phyloP scores from a whole-genome alignment of 495 filamentous ascomycete genomes.

The Barbatosphaeria neglecta region DNA sequence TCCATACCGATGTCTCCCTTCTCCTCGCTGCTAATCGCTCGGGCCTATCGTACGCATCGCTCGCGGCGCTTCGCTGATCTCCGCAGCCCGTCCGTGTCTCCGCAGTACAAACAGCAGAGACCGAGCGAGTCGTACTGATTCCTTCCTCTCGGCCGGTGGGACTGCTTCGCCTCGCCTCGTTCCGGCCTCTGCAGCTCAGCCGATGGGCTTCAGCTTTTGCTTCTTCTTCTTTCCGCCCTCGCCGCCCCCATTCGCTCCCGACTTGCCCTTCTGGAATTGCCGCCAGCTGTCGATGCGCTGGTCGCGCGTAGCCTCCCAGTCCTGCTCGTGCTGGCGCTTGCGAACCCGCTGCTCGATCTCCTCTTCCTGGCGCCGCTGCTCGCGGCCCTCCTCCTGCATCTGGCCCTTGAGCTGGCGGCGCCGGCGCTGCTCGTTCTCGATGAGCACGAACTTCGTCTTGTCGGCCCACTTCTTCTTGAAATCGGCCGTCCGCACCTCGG shows the following conservation, averaged over 20 bases:
- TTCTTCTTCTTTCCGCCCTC: slow-evolving; percentile 95
- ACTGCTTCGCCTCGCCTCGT: too few species aligned
- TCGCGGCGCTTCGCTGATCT: too few species aligned
- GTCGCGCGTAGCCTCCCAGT: slow-evolving; percentile 89
- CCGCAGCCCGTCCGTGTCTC: too few species aligned
- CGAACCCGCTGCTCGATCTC: slow-evolving; percentile 79
- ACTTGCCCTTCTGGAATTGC: slow-evolving; percentile 68
- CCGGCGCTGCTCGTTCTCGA: slow-evolving; percentile 81
- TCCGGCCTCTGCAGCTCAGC: too few species aligned
- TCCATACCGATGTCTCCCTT: too few species aligned
- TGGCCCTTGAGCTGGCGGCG: slow-evolving; percentile 82
- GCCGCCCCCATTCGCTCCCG: slow-evolving; percentile 46
- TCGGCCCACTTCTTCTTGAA: slow-evolving; percentile 78
- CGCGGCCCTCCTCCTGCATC: slow-evolving; percentile 91
- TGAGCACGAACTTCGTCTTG: slow-evolving; percentile 83
- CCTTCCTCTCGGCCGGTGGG: too few species aligned
- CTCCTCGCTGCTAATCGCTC: too few species aligned
- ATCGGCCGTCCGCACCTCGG: slow-evolving; percentile 68
- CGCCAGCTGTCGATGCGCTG: slow-evolving; percentile 90
- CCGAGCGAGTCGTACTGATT: too few species aligned
- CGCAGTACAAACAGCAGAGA: too few species aligned
- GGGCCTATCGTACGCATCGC: too few species aligned
- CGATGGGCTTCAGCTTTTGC: slow-evolving; percentile 60
- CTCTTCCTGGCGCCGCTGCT: slow-evolving; percentile 78
- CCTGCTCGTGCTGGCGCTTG: slow-evolving; percentile 83